A percentile compares a stretch with the other conserved stretches of the same genome.
These are phyloP conservation scores for Phellopilus nigrolimitatus DNA, from an alignment of 1,284 basidiomycete genomes.

Conservation along the genomic window DNA sequence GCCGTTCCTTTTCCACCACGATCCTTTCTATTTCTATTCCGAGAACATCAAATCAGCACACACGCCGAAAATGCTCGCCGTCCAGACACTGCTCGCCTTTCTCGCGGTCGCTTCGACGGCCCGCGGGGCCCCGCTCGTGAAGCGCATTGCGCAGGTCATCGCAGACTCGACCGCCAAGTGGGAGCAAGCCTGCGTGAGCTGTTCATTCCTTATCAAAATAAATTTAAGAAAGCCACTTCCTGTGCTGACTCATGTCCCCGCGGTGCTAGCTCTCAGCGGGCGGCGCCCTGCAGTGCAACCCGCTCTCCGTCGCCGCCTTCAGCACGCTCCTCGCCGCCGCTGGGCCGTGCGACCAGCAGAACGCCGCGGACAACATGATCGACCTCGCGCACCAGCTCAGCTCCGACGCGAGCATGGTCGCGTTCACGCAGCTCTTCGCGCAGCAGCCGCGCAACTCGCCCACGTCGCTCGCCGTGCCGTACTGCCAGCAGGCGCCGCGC, in stretches of 20 bases:
- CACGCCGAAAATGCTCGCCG: not conserved
- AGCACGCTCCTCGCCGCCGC: slow-evolving; percentile 30
- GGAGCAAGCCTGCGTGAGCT: slow-evolving; percentile 43
- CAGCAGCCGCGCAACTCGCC: slow-evolving; percentile 55
- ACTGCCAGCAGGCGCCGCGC: slow-evolving; percentile 46
- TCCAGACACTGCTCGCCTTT: not conserved
- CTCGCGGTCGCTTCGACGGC: slow-evolving; percentile 19
- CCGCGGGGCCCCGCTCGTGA: slow-evolving; percentile 28
- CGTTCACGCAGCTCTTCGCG: slow-evolving; percentile 48
- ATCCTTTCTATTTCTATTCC: not conserved
- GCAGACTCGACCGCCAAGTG: slow-evolving; percentile 37
- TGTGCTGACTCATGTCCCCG: not conserved
- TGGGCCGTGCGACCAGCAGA: slow-evolving; percentile 58
- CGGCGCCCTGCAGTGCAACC: slow-evolving; percentile 49
- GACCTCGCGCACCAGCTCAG: slow-evolving; percentile 54
- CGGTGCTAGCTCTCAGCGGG: slow-evolving; percentile 36
- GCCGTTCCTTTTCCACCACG: no score
- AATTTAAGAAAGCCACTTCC: not conserved
- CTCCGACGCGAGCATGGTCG: slow-evolving; percentile 52
- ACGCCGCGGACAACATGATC: slow-evolving; percentile 57
- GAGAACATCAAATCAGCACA: no score
- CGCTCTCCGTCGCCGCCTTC: slow-evolving; percentile 47
- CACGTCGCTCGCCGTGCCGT: slow-evolving; percentile 42
- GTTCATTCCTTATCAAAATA: not conserved
- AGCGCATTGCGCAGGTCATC: slow-evolving; percentile 43